A percentile compares a stretch with the other conserved stretches of the same genome.
Conservation (phyloP, 441 rosid species). For the Pelargonium fulgidum region DNA sequence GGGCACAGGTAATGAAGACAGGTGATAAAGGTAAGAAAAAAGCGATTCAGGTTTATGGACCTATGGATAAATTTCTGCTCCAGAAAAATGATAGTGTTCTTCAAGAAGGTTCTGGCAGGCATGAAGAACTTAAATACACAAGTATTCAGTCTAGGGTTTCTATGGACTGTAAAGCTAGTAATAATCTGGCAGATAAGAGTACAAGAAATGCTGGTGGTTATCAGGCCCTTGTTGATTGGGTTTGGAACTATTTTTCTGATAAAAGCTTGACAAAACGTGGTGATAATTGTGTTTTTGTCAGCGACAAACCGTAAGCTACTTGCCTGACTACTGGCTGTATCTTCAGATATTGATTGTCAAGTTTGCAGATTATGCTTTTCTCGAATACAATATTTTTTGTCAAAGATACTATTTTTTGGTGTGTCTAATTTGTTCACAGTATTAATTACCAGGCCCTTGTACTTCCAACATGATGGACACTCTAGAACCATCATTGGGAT, state of each 20-base stretch:
- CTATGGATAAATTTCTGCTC: conserved; percentile 57
- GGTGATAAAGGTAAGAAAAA: conserved; percentile 29
- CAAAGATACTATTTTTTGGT: not conserved
- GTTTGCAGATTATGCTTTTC: not conserved
- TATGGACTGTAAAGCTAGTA: conserved; percentile 12
- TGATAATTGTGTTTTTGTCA: conserved; percentile 34
- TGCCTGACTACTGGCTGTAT: conserved; percentile 7
- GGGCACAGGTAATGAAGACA: conserved; percentile 16
- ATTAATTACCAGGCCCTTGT: conserved; percentile 53
- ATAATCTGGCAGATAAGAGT: conserved; percentile 18
- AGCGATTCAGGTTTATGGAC: conserved; percentile 40
- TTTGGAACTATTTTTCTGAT: conserved; percentile 68
- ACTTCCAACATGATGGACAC: conserved; percentile 84
- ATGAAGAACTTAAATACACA: conserved; percentile 10
- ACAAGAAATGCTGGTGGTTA: conserved; percentile 28
- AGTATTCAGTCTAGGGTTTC: conserved; percentile 14
- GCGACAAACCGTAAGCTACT: conserved; percentile 43
- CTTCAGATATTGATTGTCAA: not conserved
- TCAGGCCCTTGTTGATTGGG: conserved; percentile 65
- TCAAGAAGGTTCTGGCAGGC: conserved; percentile 10
- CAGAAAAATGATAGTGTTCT: conserved; percentile 18
- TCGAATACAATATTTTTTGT: not conserved
- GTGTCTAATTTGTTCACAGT: conserved; percentile 16
- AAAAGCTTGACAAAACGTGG: conserved; percentile 27
- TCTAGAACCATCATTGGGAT: conserved; percentile 74